Conservation (phyloP, 2,329 filamentous ascomycete genomes). For the Fusarium clavum region DNA sequence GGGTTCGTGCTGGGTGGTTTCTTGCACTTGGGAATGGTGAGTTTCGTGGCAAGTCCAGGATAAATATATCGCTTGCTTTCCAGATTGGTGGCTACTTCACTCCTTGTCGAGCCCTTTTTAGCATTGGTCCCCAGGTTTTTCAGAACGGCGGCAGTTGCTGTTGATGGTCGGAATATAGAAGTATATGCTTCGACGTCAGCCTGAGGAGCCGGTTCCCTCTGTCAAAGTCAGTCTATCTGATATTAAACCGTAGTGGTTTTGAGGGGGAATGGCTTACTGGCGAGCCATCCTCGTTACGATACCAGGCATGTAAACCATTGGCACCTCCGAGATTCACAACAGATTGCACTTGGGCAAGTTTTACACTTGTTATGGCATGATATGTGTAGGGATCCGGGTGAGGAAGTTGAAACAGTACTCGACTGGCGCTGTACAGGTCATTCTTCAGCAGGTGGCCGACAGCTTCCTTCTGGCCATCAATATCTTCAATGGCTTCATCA, state of each 20-base stretch:
- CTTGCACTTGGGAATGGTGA: slow-evolving; percentile 61
- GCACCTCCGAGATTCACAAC: slow-evolving; percentile 56
- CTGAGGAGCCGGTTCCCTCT: slow-evolving; percentile 61
- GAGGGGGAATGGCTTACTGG: slow-evolving; percentile 45
- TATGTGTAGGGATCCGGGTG: slow-evolving; percentile 61
- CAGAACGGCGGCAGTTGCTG: slow-evolving; percentile 70
- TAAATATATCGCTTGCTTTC: slow-evolving; percentile 63
- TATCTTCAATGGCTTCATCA: slow-evolving; percentile 54
- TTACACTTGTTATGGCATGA: slow-evolving; percentile 63
- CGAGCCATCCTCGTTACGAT: slow-evolving; percentile 54
- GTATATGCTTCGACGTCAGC: slow-evolving; percentile 75
- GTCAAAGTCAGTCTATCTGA: slow-evolving; percentile 26
- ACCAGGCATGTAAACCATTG: slow-evolving; percentile 64
- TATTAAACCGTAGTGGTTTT: background rate
- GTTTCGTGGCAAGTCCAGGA: slow-evolving; percentile 52
- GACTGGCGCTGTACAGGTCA: slow-evolving; percentile 59
- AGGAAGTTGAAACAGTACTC: slow-evolving; percentile 58
- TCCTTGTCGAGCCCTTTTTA: slow-evolving; percentile 69
- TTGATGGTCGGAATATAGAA: slow-evolving; percentile 71
- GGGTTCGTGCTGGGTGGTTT: slow-evolving; percentile 66
- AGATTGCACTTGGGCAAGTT: slow-evolving; percentile 61
- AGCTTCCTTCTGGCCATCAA: slow-evolving; percentile 52
- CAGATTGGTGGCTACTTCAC: slow-evolving; percentile 68
- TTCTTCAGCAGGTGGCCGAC: slow-evolving; percentile 55
- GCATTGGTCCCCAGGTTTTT: slow-evolving; percentile 74